Evolutionary conservation across 257 asterid species (phyloP), one percentile per base, ranked within the genome.

Genomic region (Dorcoceras hygrometricum): DNA sequence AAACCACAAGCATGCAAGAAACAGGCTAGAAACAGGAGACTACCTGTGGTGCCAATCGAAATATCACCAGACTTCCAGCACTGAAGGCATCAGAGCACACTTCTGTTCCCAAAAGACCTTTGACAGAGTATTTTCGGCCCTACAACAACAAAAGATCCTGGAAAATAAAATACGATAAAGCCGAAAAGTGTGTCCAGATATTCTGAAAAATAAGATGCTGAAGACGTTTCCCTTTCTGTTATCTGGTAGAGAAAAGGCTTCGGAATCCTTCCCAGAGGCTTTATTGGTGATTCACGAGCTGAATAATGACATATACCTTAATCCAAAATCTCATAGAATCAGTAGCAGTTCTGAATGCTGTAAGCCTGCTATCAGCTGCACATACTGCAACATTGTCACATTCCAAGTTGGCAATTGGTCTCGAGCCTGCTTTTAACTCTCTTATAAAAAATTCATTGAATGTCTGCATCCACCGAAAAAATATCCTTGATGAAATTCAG

Each of bases 21-120:
- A 79, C 57, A 56, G 20, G 61, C 59, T 18, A 43, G 61, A 28
- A 63, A 62, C 61, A 54, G 27, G 16, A 34, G 62, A 26, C 25
- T 81, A 93, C 99, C 96, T 94, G 99, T 65, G 99, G 99, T 25
- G 99, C 99, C 91, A 94, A 78, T 73, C 99, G 88, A 77, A 88
- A 94, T 84, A 94, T 90, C 79, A 90, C 99, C 57, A 94, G 70
- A 75, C 87, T 81, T 74, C 97, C 97, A 78, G 78, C 84, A 69
- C 65, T 75, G 79, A 88, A 94, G 68, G 81, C 81, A 71, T 71
- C 62, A 46, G 93, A 76, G 79, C 79, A 81, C 25, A 79, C 73
- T 84, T 87, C 95, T 65, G 86, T 67, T 68, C 99, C 97, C 81
- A 94, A 80, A 66, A 94, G 97, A 55, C 99, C 99, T 81, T 66